Base-by-base conservation (phyloP, 2,329 filamentous ascomycete species). In the Fusarium chuoi region DNA sequence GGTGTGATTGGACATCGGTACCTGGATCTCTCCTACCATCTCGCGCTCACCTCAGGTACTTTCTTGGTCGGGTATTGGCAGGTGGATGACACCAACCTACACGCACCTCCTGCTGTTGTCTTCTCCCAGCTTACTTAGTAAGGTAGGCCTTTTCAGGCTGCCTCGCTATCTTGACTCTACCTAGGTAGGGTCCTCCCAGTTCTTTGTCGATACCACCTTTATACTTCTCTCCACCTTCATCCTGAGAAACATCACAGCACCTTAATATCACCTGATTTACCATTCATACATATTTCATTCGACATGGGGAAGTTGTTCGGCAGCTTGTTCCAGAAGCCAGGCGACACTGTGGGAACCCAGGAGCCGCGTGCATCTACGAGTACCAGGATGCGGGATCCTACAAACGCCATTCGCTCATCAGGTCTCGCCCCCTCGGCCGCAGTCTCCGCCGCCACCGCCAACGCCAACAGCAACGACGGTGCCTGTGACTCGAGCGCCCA, bases 361-460 rank as follows among this genome's bases (percentile, higher is more conserved):
- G 71, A 74, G 63, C 71, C 75, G 71, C 70, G 60, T 72, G 72
- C 65, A 46, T 68, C 68, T 42, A 65, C 63, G 63, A 56, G 65
- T 55, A 67, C 71, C 70, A 65, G 64, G 60, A 62, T 70, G 68
- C 64, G 65, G 55, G 66, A 67, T 59, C 46, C 62, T 54, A 68
- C 77, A 55, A 48, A 67, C 51, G 45, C 62, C 55, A 78, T 77
- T 70, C 49, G 69, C 66, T 52, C 71, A 66, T 55, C 73, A 68
- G 57, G 64, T 60, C 59, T 75, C 76, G 71, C 72, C 74, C 66
- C 75, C 62, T 70, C 73, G 63, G 63, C 65, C 71, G 62, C 65
- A 63, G 71, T 68, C 71, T 70, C 72, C 73, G 70, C 76, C 75
- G 74, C 77, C 71, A 74, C 71, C 73, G 72, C 75, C 69, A 74